Evolutionary conservation across 1,284 basidiomycete species (phyloP).

Genomic region (Austroboletus niveus): DNA sequence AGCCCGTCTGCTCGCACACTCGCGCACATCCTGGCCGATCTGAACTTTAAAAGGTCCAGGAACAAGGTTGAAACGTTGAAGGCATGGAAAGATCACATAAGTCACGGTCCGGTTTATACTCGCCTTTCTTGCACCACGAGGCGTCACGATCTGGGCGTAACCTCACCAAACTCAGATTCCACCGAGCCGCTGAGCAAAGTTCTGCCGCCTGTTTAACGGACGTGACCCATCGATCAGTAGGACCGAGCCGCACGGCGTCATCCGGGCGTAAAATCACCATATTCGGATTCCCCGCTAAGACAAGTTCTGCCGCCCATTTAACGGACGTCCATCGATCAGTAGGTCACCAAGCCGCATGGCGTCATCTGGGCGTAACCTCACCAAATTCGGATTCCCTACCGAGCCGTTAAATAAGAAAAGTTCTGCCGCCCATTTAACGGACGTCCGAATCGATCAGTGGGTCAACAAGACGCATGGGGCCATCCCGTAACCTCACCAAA

Average conservation of each 20-base stretch:
- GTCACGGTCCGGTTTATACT: not conserved
- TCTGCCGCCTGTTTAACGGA: not conserved
- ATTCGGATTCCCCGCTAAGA: not conserved
- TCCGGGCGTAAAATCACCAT: too few relatives aligned
- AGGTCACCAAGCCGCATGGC: not conserved
- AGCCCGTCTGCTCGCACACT: too few relatives aligned
- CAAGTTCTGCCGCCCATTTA: not conserved
- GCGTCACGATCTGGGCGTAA: not conserved
- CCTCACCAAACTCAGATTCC: not conserved
- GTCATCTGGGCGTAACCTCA: too few relatives aligned
- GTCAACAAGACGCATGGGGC: not conserved
- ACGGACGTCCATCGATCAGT: constrained; percentile 4
- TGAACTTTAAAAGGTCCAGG: too few relatives aligned
- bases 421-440: not conserved
- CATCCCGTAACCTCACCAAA: too few relatives aligned
- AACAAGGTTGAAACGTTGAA: too few relatives aligned
- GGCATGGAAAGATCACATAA: too few relatives aligned
- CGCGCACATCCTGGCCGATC: too few relatives aligned
- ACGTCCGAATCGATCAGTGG: constrained; percentile 12
- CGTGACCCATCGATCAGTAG: too few relatives aligned
- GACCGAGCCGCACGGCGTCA: too few relatives aligned
- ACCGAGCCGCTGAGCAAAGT: constrained; percentile 1
- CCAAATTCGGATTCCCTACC: too few relatives aligned
- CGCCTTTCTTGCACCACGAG: constrained; percentile 16
- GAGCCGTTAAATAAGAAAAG: too few relatives aligned